phyloP scores from a whole-genome alignment of 2,329 filamentous ascomycete genomes.

The Teratosphaeriaceae sp. region DNA sequence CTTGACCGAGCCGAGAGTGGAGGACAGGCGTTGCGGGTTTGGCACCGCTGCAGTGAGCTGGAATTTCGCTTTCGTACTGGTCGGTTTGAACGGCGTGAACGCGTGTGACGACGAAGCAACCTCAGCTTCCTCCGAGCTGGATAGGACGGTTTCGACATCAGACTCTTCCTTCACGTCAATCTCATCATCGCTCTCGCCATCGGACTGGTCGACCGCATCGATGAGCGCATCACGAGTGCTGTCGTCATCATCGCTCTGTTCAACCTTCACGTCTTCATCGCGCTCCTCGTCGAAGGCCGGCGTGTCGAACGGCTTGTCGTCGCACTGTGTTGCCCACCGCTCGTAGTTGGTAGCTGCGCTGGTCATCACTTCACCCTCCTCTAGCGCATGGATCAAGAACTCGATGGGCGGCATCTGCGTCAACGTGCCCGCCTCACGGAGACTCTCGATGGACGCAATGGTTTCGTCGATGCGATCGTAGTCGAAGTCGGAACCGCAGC shows the following conservation, averaged over 20 bases:
- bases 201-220: background rate
- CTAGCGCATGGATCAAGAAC: conserved; percentile 21
- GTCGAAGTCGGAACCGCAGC: conserved; percentile 11
- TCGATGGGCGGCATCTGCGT: conserved; percentile 24
- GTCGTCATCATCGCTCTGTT: conserved; percentile 7
- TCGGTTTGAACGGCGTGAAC: conserved; percentile 1
- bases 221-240: background rate
- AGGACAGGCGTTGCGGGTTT: background rate
- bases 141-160: background rate
- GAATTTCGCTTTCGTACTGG: background rate
- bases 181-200: conserved; percentile 2
- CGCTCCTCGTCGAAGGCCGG: conserved; percentile 7
- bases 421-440: conserved; percentile 14
- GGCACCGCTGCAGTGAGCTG: background rate
- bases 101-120: background rate
- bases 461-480: conserved; percentile 19
- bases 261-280: conserved; percentile 13
- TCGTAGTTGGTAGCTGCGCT: conserved; percentile 20
- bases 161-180: background rate
- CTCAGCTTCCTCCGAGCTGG: background rate
- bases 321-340: conserved; percentile 13
- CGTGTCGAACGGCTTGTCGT: conserved; percentile 3
- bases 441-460: conserved; percentile 18
- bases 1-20: background rate
- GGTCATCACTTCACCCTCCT: conserved; percentile 15